phyloP scores from a whole-genome alignment of 495 filamentous ascomycete genomes.

The Aspergillus coremiiformis region DNA sequence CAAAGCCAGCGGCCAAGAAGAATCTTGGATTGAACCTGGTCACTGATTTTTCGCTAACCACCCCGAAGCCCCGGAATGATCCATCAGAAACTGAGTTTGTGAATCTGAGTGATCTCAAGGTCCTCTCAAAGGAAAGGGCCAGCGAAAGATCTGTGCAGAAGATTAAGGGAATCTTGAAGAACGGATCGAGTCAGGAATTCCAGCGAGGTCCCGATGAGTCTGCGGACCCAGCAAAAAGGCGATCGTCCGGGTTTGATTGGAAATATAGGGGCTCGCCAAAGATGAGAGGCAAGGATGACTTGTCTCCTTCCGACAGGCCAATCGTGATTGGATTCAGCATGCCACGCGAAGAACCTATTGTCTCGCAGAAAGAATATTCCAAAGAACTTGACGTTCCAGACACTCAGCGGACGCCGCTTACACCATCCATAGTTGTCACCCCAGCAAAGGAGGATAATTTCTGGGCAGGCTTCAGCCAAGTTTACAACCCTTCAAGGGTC shows the following conservation, averaged over 20 bases:
- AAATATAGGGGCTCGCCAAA: slow-evolving; percentile 11
- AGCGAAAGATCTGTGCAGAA: slow-evolving; percentile 28
- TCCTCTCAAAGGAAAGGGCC: slow-evolving; percentile 29
- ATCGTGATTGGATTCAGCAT: slow-evolving; percentile 76
- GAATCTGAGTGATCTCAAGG: slow-evolving; percentile 37
- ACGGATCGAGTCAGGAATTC: slow-evolving; percentile 15
- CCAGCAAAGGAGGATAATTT: slow-evolving; percentile 56
- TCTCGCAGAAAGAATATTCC: slow-evolving; percentile 23
- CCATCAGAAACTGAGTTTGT: slow-evolving; percentile 21
- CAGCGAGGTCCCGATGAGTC: slow-evolving; percentile 15
- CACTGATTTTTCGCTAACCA: slow-evolving; percentile 41
- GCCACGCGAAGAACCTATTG: slow-evolving; percentile 49
- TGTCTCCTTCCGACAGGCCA: slow-evolving; percentile 68
- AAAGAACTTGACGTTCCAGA: slow-evolving; percentile 27
- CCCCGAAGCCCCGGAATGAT: slow-evolving; percentile 9
- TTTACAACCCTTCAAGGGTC: slow-evolving; percentile 29
- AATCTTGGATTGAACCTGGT: slow-evolving; percentile 52
- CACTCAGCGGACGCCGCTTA: slow-evolving; percentile 31
- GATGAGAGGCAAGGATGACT: slow-evolving; percentile 37
- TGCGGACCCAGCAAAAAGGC: slow-evolving; percentile 6
- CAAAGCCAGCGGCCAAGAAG: slow-evolving; percentile 10
- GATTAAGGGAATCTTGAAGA: slow-evolving; percentile 21
- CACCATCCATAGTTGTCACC: slow-evolving; percentile 57
- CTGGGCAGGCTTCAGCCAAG: slow-evolving; percentile 40
- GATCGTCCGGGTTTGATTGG: slow-evolving; percentile 15